phyloP scores from a whole-genome alignment of 78 protist genomes.

The Monocercomonoides exilis region DNA sequence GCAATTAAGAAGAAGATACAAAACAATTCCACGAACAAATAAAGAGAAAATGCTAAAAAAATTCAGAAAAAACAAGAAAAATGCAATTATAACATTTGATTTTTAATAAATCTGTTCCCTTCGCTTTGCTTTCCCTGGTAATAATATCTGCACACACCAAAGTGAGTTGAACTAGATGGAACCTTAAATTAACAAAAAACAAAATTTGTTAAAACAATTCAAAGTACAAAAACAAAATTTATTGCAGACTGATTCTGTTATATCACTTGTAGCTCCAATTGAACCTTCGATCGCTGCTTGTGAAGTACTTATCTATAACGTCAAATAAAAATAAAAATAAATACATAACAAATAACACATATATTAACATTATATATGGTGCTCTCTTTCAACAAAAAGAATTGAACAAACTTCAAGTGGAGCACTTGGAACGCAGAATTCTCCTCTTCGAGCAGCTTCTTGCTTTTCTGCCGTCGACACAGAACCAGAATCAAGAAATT shows the following conservation, averaged over 20 bases:
- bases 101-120: neutral
- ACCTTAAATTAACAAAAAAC: too few species aligned
- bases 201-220: too few species aligned
- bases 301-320: neutral
- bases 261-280: neutral
- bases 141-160: neutral
- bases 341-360: too few species aligned
- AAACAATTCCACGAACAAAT: neutral
- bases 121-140: neutral
- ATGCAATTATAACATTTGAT: neutral
- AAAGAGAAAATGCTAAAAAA: neutral
- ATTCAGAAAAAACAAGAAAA: neutral
- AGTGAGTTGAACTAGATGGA: neutral
- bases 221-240: neutral
- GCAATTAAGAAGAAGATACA: too few species aligned
- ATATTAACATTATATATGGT: too few species aligned
- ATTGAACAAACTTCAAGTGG: neutral
- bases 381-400: too few species aligned
- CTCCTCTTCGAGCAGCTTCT: constrained; percentile 30
- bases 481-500: constrained; percentile 24
- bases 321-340: neutral
- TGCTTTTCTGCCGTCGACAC: constrained; percentile 6
- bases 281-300: neutral
- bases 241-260: neutral
- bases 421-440: neutral